phyloP scores from a whole-genome alignment of 176 grass and related monocot species.

The Avena eriantha region DNA sequence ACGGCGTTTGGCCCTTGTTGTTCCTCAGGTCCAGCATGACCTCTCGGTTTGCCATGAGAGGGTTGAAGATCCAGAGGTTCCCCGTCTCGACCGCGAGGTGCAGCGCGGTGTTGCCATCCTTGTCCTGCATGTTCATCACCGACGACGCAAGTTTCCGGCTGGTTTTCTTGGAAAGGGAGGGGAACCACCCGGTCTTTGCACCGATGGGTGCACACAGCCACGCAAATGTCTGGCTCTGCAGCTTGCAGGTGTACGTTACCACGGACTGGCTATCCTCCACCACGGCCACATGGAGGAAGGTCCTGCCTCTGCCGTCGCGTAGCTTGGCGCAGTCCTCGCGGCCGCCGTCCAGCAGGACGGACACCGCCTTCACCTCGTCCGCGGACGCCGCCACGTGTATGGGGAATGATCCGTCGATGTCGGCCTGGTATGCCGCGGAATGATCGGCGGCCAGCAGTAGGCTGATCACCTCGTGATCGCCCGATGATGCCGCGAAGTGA shows the following conservation, averaged over 20 bases:
- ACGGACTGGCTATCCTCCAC: not conserved
- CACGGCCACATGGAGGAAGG: conserved; percentile 59
- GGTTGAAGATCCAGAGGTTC: not conserved
- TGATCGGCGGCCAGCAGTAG: conserved; percentile 17
- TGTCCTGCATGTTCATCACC: conserved; percentile 40
- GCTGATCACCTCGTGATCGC: not conserved
- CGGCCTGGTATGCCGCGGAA: not conserved
- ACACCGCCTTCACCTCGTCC: not conserved
- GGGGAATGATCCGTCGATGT: conserved; percentile 28
- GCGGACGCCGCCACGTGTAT: conserved; percentile 37
- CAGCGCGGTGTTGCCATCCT: conserved; percentile 48
- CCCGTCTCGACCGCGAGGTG: conserved; percentile 18
- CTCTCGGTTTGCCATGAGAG: not conserved
- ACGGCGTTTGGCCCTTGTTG: not conserved
- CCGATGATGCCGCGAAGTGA: conserved; percentile 39
- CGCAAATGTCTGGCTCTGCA: too few species aligned
- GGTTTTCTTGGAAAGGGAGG: too few species aligned
- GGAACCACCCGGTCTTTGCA: too few species aligned
- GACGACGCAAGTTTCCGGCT: not conserved
- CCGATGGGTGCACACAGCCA: too few species aligned
- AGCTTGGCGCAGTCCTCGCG: conserved; percentile 32
- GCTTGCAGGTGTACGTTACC: not conserved
- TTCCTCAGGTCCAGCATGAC: conserved; percentile 33
- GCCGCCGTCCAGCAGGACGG: not conserved
- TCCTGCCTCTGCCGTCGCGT: conserved; percentile 34